Percentiles rank a stretch among this genome's conserved stretches.
phyloP scores from a whole-genome alignment of 306 rosid genomes.

The Herpetospermum pedunculosum region DNA sequence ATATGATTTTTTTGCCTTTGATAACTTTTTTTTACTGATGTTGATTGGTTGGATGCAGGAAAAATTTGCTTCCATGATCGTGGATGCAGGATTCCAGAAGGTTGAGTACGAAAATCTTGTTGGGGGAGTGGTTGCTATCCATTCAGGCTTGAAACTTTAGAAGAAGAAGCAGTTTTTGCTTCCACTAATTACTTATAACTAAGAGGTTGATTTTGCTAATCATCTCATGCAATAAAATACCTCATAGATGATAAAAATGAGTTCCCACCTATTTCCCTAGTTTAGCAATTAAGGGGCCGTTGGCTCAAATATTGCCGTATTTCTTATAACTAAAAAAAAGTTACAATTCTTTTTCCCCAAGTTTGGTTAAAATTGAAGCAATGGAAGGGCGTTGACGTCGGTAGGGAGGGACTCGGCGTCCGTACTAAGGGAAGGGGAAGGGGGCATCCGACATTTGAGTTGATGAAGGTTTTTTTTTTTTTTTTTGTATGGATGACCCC shows the following conservation, averaged over 20 bases:
- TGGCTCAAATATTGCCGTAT: not conserved
- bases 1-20: not conserved
- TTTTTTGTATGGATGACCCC: too few species aligned
- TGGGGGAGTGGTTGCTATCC: conserved; percentile 92
- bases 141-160: conserved; percentile 71
- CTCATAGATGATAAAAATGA: not conserved
- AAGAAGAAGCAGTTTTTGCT: not conserved
- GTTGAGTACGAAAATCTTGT: conserved; percentile 83
- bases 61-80: conserved; percentile 76
- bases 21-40: not conserved
- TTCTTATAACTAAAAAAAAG: not conserved
- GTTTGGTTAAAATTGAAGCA: not conserved
- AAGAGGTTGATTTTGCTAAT: not conserved
- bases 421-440: too few species aligned
- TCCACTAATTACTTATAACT: not conserved
- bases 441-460: too few species aligned
- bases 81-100: conserved; percentile 74
- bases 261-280: not conserved
- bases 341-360: not conserved
- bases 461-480: too few species aligned
- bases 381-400: too few species aligned
- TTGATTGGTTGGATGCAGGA: conserved; percentile 41
- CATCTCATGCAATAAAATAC: not conserved
- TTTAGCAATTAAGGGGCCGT: not conserved
- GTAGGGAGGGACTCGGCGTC: too few species aligned